phyloP scores from a whole-genome alignment of 2,329 filamentous ascomycete genomes.

The Xylariomycetidae sp. region DNA sequence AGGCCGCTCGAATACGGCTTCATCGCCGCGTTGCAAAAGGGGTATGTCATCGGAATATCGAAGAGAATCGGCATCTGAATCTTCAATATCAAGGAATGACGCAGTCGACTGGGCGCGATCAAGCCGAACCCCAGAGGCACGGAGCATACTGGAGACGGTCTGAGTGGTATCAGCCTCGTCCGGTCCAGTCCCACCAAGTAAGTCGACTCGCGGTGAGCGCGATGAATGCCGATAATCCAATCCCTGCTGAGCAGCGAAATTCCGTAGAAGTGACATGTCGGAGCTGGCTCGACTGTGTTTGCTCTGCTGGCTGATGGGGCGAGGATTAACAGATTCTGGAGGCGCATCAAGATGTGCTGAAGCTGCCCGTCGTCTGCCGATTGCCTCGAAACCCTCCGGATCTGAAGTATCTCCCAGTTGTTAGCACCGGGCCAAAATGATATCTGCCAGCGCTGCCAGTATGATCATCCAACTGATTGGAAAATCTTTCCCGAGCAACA shows the following conservation, averaged over 20 bases:
- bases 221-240: slow-evolving; percentile 35
- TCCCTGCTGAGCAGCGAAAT: slow-evolving; percentile 42
- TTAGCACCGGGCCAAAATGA: too few species aligned
- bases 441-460: too few species aligned
- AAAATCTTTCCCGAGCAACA: too few species aligned
- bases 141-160: slow-evolving; percentile 43
- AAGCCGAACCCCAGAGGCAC: slow-evolving; percentile 46
- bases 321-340: slow-evolving; percentile 39
- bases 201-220: slow-evolving; percentile 44
- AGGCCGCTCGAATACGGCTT: slow-evolving; percentile 50
- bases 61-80: slow-evolving; percentile 62
- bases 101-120: slow-evolving; percentile 39
- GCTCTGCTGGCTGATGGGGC: slow-evolving; percentile 54
- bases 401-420: too few species aligned
- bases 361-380: slow-evolving; percentile 49
- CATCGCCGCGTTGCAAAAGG: slow-evolving; percentile 60
- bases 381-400: slow-evolving; percentile 34
- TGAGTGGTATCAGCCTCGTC: slow-evolving; percentile 41
- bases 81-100: slow-evolving; percentile 62
- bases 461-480: too few species aligned
- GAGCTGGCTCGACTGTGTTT: slow-evolving; percentile 67
- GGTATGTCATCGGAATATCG: slow-evolving; percentile 62
- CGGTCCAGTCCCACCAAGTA: slow-evolving; percentile 29
- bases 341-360: slow-evolving; percentile 56
- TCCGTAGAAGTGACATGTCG: slow-evolving; percentile 57